phyloP scores from a whole-genome alignment of 1,139 yeast species.

The Geotrichum bryndzae region DNA sequence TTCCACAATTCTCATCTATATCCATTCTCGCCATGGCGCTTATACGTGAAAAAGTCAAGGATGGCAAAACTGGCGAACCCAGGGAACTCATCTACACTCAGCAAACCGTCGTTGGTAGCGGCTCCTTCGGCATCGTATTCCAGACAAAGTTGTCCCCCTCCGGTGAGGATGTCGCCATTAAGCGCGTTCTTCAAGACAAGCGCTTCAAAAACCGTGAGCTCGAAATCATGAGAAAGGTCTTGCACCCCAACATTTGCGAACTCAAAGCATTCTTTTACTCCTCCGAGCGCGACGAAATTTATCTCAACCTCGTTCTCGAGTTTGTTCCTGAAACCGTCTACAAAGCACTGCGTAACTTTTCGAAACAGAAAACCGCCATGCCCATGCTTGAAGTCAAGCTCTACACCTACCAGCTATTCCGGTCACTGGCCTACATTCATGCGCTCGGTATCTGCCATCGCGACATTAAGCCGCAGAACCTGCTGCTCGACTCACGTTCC shows the following conservation, averaged over 20 bases:
- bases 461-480: constrained; percentile 94
- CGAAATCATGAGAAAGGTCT: constrained; percentile 87
- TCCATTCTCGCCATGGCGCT: constrained; percentile 32
- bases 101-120: constrained; percentile 88
- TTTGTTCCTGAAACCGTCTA: constrained; percentile 92
- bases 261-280: constrained; percentile 86
- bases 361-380: constrained; percentile 68
- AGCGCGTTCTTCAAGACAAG: constrained; percentile 89
- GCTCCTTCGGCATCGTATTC: constrained; percentile 94
- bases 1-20: background rate
- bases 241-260: constrained; percentile 83
- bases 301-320: constrained; percentile 82
- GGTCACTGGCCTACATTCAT: constrained; percentile 89
- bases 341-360: constrained; percentile 81
- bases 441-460: constrained; percentile 90
- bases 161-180: constrained; percentile 81
- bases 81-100: constrained; percentile 62
- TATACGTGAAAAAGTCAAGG: constrained; percentile 64
- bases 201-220: constrained; percentile 94
- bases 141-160: constrained; percentile 75
- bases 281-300: constrained; percentile 66
- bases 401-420: constrained; percentile 83
- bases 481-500: constrained; percentile 76
- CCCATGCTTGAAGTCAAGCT: constrained; percentile 84
- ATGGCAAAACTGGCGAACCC: constrained; percentile 64